Evolutionary conservation across 2,329 filamentous ascomycete species (phyloP), one percentile per base, ranked within the genome.

Genomic region (Fusarium continuum): DNA sequence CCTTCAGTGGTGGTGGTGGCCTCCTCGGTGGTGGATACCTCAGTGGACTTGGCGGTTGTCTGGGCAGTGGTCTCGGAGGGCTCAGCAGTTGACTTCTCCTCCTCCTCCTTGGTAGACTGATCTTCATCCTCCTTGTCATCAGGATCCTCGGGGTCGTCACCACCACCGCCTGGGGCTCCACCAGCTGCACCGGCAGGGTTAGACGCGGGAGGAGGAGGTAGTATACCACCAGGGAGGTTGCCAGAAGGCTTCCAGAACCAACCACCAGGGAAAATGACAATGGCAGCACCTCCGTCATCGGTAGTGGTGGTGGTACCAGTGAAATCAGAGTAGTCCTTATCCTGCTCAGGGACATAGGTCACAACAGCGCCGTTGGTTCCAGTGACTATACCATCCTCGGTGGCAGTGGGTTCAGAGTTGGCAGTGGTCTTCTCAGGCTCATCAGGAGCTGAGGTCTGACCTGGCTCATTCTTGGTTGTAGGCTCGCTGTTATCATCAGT

Each of bases 161-260:
- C 17, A 5, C 20, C 34, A 1, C 34, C 35, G n/a, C n/a, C n/a
- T n/a, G n/a, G n/a, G n/a, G n/a, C n/a, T n/a, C n/a, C n/a, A n/a
- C n/a, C n/a, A n/a, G n/a, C n/a, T n/a, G n/a, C n/a, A 7, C 49
- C 52, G 2, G 4, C 6, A 1, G 52, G 49, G 3, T 41, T 41
- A 0, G 31, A n/a, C 2, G n/a, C 16, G 1, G 38, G 25, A 19
- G 52, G 52, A 9, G 52, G 49, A 0, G 52, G 52, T 0, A 55
- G 14, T 1, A 22, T 38, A 8, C 52, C 49, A 6, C 17, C 48
- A 0, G 48, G 52, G 2, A 54, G 36, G 11, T 54, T 55, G 5
- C 48, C 52, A n/a, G 48, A 55, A 0, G 52, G 52, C 19, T 55
- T 55, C 52, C 52, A 55, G 23, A 54, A 55, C 52, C 52, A 55